Evolutionary conservation across 2,329 filamentous ascomycete species (phyloP).

Genomic region (Microdochium paspali): DNA sequence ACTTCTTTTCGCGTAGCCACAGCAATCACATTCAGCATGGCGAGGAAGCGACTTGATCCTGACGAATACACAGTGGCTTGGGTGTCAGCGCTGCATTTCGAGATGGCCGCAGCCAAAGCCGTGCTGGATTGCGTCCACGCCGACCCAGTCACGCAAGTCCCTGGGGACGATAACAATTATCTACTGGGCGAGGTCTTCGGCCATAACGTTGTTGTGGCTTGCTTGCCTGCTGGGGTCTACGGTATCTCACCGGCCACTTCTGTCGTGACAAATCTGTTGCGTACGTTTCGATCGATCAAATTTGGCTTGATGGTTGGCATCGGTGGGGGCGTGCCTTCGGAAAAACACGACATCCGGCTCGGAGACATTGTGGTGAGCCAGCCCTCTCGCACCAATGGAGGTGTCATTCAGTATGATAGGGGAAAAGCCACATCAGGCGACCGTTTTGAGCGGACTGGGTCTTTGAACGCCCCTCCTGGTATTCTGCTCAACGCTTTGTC

Average conservation of each 20-base stretch:
- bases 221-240: constrained; percentile 13
- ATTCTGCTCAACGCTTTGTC: constrained; percentile 9
- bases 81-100: no score
- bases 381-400: neutral
- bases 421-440: constrained; percentile 8
- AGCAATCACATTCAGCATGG: no score
- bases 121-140: no score
- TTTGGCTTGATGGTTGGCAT: constrained; percentile 18
- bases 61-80: no score
- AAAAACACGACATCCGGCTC: constrained; percentile 14
- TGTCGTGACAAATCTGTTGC: constrained; percentile 18
- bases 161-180: constrained; percentile 15
- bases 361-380: constrained; percentile 17
- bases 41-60: no score
- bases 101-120: no score
- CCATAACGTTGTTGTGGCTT: constrained; percentile 21
- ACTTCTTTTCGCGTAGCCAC: no score
- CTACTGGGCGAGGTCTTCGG: constrained; percentile 16
- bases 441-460: constrained; percentile 8
- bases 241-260: constrained; percentile 22
- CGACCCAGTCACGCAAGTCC: no score
- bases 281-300: constrained; percentile 21
- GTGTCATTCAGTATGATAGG: constrained; percentile 13
- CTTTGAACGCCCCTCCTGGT: constrained; percentile 7
- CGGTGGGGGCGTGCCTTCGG: constrained; percentile 4